Percentiles rank a stretch among this genome's conserved stretches.
Evolutionary conservation across 305 asterid genomes (phyloP).

Genomic region (Petunia hybrid): DNA sequence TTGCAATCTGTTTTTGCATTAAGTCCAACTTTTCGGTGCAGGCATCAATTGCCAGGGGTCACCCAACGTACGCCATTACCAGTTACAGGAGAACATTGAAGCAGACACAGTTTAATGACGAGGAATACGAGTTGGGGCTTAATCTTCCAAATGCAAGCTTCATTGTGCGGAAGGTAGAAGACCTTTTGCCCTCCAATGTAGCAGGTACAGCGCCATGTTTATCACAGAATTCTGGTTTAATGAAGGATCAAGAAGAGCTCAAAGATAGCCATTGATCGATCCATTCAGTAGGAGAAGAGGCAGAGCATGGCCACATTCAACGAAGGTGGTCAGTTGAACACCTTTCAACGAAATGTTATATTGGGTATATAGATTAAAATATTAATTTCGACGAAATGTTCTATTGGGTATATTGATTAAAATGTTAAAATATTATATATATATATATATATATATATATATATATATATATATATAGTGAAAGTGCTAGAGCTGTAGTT

Average conservation of each 20-base stretch:
- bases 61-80: conserved; percentile 59
- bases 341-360: too few relatives aligned
- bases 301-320: neutral
- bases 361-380: too few relatives aligned
- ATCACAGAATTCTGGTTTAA: conserved; percentile 9
- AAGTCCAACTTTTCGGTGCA: conserved; percentile 33
- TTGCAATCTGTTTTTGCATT: neutral
- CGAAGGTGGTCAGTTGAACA: too few relatives aligned
- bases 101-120: conserved; percentile 50
- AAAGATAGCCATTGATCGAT: conserved; percentile 11
- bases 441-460: too few relatives aligned
- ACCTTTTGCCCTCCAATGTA: conserved; percentile 49
- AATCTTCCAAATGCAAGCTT: conserved; percentile 63
- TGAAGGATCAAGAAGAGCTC: conserved; percentile 20
- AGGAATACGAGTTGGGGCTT: conserved; percentile 51
- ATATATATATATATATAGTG: too few relatives aligned
- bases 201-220: conserved; percentile 4
- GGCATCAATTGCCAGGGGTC: conserved; percentile 78
- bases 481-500: neutral
- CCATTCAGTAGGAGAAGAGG: neutral
- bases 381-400: too few relatives aligned
- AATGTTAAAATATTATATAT: too few relatives aligned
- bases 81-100: conserved; percentile 57
- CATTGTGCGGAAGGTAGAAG: conserved; percentile 57
- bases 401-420: too few relatives aligned